Conservation (phyloP, 2,329 filamentous ascomycete species). For the Ceratocystis destructans region DNA sequence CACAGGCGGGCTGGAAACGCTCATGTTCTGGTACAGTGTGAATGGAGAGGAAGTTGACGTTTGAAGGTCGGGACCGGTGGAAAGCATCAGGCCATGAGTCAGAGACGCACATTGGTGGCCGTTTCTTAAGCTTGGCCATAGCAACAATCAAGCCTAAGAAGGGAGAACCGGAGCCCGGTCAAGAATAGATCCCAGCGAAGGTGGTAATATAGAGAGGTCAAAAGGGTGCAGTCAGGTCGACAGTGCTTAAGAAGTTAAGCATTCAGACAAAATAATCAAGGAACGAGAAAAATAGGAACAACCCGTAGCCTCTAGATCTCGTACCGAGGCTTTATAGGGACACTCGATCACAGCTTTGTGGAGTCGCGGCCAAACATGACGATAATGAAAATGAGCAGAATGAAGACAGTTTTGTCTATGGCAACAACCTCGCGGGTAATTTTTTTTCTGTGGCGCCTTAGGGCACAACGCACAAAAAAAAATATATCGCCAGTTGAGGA, state of each 20-base stretch:
- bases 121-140: background rate
- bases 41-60: background rate
- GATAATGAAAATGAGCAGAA: background rate
- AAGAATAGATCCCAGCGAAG: background rate
- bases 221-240: background rate
- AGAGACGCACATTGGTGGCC: background rate
- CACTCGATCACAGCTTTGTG: background rate
- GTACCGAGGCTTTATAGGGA: background rate
- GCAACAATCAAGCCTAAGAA: background rate
- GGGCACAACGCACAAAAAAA: background rate
- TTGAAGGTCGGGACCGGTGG: background rate
- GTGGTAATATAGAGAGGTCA: background rate
- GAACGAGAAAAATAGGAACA: background rate
- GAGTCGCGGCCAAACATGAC: background rate
- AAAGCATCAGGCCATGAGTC: conserved; percentile 1
- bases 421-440: background rate
- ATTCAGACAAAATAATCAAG: background rate
- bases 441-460: background rate
- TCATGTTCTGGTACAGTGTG: background rate
- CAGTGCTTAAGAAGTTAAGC: background rate
- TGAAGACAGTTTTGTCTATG: background rate
- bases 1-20: background rate
- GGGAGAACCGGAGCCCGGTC: background rate
- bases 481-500: background rate
- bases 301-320: background rate